phyloP scores from a whole-genome alignment of 805 yeast genomes.

The Sugiyamaella boreocaroliniensis region DNA sequence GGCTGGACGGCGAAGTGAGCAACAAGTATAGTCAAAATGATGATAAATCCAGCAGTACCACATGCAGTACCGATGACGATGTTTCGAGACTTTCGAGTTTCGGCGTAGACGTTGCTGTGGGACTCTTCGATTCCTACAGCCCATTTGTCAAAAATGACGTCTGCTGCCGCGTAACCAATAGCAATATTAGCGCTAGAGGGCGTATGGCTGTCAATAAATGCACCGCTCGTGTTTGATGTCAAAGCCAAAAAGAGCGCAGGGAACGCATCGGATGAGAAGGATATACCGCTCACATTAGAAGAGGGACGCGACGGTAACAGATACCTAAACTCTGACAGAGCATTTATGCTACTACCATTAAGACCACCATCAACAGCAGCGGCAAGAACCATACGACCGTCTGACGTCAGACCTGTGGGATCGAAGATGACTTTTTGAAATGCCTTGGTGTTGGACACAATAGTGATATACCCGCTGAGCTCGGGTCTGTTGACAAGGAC shows the following conservation, averaged over 20 bases:
- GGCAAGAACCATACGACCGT: constrained; percentile 20
- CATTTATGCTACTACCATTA: constrained; percentile 20
- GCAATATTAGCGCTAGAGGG: constrained; percentile 41
- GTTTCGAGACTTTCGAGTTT: constrained; percentile 53
- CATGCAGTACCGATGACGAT: constrained; percentile 73
- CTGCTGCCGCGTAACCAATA: constrained; percentile 47
- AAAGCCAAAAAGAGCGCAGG: constrained; percentile 31
- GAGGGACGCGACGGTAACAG: constrained; percentile 30
- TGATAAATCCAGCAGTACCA: constrained; percentile 69
- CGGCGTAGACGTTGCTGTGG: constrained; percentile 51
- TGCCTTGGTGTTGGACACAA: constrained; percentile 44
- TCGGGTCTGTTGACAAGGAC: constrained; percentile 52
- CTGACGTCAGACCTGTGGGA: constrained; percentile 35
- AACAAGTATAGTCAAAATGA: constrained; percentile 69
- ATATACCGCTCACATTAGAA: constrained; percentile 11
- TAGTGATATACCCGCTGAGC: constrained; percentile 65
- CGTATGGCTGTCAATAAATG: constrained; percentile 33
- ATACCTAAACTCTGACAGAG: constrained; percentile 15
- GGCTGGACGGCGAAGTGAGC: constrained; percentile 84
- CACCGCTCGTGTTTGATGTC: constrained; percentile 40
- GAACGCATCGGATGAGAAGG: constrained; percentile 19
- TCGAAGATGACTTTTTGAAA: constrained; percentile 37
- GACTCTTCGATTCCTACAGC: constrained; percentile 66
- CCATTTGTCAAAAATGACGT: constrained; percentile 50
- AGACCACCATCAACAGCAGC: constrained; percentile 12